Base-by-base conservation (phyloP, 2,329 filamentous ascomycete species). In the Helotiales sp. region DNA sequence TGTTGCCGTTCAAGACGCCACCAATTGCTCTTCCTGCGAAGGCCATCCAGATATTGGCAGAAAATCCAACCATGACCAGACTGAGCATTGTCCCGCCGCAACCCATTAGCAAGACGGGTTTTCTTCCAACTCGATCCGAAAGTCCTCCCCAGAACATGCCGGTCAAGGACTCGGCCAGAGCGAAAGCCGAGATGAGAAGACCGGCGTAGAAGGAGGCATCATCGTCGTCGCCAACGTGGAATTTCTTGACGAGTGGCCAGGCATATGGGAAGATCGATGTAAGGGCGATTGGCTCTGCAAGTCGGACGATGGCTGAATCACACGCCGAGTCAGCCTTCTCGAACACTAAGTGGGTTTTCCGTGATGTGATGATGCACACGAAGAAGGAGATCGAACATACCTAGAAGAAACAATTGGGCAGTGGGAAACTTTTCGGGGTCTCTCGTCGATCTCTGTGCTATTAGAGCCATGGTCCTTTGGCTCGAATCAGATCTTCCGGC, bases 201-300 rank as follows among this genome's bases (percentile, higher is more conserved):
- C 93, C 93, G 29, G 93, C 89, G 74, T 96, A 96, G 76, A 90
- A 93, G 34, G 87, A 96, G 60, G 90, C 90, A 84, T 93, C 84
- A 75, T 83, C 78, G 65, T 86, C 83, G 66, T 84, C 81, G 61
- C 88, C 89, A 66, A 93, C 81, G 38, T 90, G 70, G 73, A 91
- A 91, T 66, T 85, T 81, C 74, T 90, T 90, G 65, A 93, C 87
- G 66, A 93, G 85, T 59, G 88, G 83, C 89, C 89, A 96, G 59
- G 90, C 90, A 74, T 96, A 97, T 19, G 93, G 93, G 68, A 93
- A 96, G 74, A 96, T 95, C 70, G 90, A 95, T 1, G 92, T 96
- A 63, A 97, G 83, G 51, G 93, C 92, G 67, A 97, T 93, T 22
- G 93, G 93, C 74, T 97, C 93, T 53, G 92, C 90, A 65, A 97